Evolutionary conservation across 2,329 filamentous ascomycete species (phyloP).

Genomic region (Arthrobotrys pseudoclavata): DNA sequence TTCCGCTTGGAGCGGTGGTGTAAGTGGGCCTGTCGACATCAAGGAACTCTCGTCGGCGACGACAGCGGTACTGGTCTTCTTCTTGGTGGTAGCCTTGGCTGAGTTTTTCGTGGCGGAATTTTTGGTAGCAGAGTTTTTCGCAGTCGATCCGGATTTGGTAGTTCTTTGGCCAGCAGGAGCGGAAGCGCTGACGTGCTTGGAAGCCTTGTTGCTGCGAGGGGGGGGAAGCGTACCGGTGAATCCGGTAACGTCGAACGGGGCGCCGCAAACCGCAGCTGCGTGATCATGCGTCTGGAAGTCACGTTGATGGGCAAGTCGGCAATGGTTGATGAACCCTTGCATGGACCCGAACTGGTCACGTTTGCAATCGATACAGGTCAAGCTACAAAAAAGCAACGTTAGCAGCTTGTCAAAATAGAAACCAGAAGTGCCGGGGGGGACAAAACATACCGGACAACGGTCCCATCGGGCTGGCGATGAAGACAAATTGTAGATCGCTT

Average conservation of each 20-base stretch:
- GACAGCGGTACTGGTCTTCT: conserved; percentile 26
- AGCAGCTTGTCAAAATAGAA: conserved; percentile 16
- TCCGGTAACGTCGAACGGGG: conserved; percentile 75
- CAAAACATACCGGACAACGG: conserved; percentile 77
- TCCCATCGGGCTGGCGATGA: conserved; percentile 85
- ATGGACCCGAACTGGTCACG: conserved; percentile 94
- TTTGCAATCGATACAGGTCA: conserved; percentile 89
- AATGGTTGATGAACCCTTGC: conserved; percentile 99
- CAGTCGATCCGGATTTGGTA: conserved; percentile 11
- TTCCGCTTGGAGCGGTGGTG: conserved; percentile 61
- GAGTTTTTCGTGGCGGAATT: conserved; percentile 19
- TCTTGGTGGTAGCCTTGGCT: conserved; percentile 19
- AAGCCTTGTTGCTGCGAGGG: conserved; percentile 46
- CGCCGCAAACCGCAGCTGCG: conserved; percentile 87
- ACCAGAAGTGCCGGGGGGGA: neutral
- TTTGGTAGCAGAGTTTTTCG: conserved; percentile 17
- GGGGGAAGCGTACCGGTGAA: conserved; percentile 57
- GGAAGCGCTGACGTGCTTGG: conserved; percentile 32
- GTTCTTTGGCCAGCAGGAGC: conserved; percentile 15
- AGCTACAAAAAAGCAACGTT: conserved; percentile 63
- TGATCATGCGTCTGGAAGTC: conserved; percentile 97
- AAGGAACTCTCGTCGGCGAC: conserved; percentile 12
- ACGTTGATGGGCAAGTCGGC: conserved; percentile 91
- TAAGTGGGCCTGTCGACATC: conserved; percentile 59
- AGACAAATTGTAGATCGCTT: conserved; percentile 86